Evolutionary conservation across 495 filamentous ascomycete genomes (phyloP).

Genomic region (Aspergillus bertholletiae): DNA sequence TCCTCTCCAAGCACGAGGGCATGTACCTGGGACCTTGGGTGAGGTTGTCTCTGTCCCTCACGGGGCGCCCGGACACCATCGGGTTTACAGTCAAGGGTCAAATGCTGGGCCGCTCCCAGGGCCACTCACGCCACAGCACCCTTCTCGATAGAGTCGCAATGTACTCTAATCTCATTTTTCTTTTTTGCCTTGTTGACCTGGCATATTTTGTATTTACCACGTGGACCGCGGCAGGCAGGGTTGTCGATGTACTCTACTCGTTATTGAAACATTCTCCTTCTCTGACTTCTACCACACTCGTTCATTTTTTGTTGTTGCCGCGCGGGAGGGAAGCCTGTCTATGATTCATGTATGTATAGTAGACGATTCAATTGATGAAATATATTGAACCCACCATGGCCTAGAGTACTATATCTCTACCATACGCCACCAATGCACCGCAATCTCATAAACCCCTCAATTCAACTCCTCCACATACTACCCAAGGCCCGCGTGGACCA

Average conservation of each 20-base stretch:
- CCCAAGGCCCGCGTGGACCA: background rate
- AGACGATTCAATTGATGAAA: constrained; percentile 17
- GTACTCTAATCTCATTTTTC: background rate
- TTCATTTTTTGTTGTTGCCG: background rate
- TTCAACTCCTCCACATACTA: background rate
- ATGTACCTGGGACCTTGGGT: constrained; percentile 23
- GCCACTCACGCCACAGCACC: constrained; percentile 27
- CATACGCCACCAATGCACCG: background rate
- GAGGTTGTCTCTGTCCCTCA: constrained; percentile 18
- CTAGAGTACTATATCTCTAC: too few relatives aligned
- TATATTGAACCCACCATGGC: background rate
- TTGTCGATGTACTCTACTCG: constrained; percentile 11
- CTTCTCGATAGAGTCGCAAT: constrained; percentile 23
- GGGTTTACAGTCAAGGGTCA: constrained; percentile 42
- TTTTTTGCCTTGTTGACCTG: background rate
- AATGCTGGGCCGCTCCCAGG: constrained; percentile 26
- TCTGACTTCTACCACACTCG: background rate
- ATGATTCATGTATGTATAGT: constrained; percentile 19
- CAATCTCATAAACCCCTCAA: background rate
- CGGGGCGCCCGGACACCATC: constrained; percentile 31
- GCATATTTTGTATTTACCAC: constrained; percentile 6
- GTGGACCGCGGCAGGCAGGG: background rate
- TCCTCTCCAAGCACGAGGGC: constrained; percentile 31
- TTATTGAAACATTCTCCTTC: background rate
- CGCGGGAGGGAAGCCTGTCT: constrained; percentile 1